These are phyloP conservation scores for Fusarium palustre DNA, from an alignment of 2,329 filamentous ascomycete genomes.

Conservation along the genomic window DNA sequence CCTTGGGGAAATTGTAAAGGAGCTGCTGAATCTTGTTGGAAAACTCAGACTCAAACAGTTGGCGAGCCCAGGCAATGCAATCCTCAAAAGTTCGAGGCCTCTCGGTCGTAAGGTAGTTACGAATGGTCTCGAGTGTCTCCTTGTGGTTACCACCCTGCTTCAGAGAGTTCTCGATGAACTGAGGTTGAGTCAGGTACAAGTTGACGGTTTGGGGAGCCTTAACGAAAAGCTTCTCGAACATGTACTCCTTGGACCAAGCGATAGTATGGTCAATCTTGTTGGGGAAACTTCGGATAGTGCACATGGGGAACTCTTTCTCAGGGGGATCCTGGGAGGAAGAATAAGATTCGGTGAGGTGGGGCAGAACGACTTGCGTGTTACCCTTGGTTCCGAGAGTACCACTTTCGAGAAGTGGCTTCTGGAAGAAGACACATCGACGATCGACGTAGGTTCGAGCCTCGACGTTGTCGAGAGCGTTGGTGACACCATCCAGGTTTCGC, in stretches of 20 bases:
- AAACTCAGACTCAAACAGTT: conserved; percentile 95
- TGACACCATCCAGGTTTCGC: conserved; percentile 87
- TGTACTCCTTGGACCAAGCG: conserved; percentile 90
- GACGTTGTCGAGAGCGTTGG: conserved; percentile 97
- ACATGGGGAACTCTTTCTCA: conserved; percentile 99
- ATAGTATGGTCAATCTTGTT: conserved; percentile 99
- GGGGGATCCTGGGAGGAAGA: conserved; percentile 95
- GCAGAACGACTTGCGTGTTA: conserved; percentile 96
- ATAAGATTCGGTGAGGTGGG: conserved; percentile 93
- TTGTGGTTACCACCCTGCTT: conserved; percentile 97
- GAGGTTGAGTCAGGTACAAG: conserved; percentile 88
- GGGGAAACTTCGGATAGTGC: conserved; percentile 94
- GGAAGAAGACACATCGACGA: conserved; percentile 96
- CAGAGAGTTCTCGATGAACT: conserved; percentile 86
- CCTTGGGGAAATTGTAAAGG: conserved; percentile 96
- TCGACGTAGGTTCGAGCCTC: conserved; percentile 98
- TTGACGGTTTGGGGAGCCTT: conserved; percentile 95
- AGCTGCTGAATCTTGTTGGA: conserved; percentile 97
- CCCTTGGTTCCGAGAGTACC: conserved; percentile 99
- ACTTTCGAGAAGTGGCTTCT: conserved; percentile 94
- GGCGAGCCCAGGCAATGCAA: conserved; percentile 94
- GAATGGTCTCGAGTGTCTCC: conserved; percentile 88
- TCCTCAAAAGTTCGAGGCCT: conserved; percentile 94
- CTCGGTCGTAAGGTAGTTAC: conserved; percentile 90
- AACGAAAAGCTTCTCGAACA: conserved; percentile 94